Evolutionary conservation across 495 filamentous ascomycete species (phyloP).

Genomic region (Tetracladium marchalianum): DNA sequence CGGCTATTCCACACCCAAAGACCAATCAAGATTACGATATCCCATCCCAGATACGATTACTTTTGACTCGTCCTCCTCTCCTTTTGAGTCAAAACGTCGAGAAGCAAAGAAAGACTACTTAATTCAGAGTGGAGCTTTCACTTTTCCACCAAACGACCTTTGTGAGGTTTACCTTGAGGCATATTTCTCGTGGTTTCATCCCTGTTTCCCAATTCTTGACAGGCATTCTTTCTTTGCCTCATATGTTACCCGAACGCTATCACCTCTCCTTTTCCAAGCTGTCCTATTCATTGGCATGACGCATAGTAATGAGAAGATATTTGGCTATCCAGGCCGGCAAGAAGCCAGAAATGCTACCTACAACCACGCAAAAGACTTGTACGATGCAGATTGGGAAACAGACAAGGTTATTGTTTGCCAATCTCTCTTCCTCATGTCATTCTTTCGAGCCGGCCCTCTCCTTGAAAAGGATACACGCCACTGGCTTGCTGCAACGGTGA

Average conservation of each 20-base stretch:
- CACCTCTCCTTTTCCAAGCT: slow-evolving; percentile 30
- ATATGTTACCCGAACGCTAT: slow-evolving; percentile 24
- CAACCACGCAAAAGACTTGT: slow-evolving; percentile 32
- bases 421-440: slow-evolving; percentile 35
- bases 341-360: slow-evolving; percentile 32
- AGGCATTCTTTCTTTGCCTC: slow-evolving; percentile 18
- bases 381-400: slow-evolving; percentile 32
- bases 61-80: neutral
- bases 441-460: slow-evolving; percentile 30
- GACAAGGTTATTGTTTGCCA: slow-evolving; percentile 29
- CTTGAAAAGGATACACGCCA: slow-evolving; percentile 33
- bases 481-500: slow-evolving; percentile 33
- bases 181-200: slow-evolving; percentile 38
- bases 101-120: slow-evolving; percentile 19
- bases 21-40: neutral
- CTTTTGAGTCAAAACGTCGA: neutral
- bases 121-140: slow-evolving; percentile 27
- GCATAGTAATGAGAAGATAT: slow-evolving; percentile 26
- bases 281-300: slow-evolving; percentile 36
- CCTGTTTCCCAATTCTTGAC: slow-evolving; percentile 34
- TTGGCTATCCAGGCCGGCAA: slow-evolving; percentile 27
- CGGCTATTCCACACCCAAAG: neutral
- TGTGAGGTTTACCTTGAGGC: slow-evolving; percentile 26
- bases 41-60: slow-evolving; percentile 1
- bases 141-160: slow-evolving; percentile 25